Base-by-base conservation (phyloP, 2,329 filamentous ascomycete genomes). In the Penicillium polonicum region DNA sequence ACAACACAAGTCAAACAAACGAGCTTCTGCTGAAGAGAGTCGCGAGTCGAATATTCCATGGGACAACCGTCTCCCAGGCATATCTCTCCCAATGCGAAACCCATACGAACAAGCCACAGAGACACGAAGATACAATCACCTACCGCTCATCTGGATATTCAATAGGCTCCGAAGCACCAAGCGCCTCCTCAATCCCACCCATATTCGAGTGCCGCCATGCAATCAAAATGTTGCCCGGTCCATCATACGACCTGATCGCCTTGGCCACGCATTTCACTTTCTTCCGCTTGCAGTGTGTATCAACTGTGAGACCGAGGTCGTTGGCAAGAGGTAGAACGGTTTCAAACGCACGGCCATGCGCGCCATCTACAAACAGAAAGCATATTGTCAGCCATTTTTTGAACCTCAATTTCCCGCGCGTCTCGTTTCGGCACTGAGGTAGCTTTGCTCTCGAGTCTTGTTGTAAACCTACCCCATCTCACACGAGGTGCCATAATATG, bases 161-260 rank as follows among this genome's bases (percentile, higher is more conserved):
- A 2, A 65, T 55, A 8, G 60, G 59, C 27, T 70, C 31, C 2
- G 45, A n/a, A n/a, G 50, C 50, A 12, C 68, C 69, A 52, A 72
- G 29, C 17, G 55, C 49, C 55, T 58, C 39, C 42, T 62, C 60
- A 23, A 72, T 68, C 7, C 55, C 44, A n/a, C 51, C 27, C 49
- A 72, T 67, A n/a, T 58, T 68, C 23, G 54, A 53, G 43, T 70
- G 68, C n/a, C 68, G 64, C 70, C 70, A 72, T 15, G 65, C 58
- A 31, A 71, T 65, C 56, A 72, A 36, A 29, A 72, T 70, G 55
- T 72, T 68, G 3, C 69, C 69, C 1, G 61, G 56, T 2, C 68
- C 69, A 5, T 62, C 46, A 42, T 65, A 70, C 2, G 57, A 33
- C 5, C 52, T 52, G 29, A 71, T 57, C 7, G 58, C 52, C 12